A percentile compares a stretch with the other conserved stretches of the same genome.
Evolutionary conservation across 495 filamentous ascomycete species (phyloP).

Genomic region (Hypoxylon intermedium): DNA sequence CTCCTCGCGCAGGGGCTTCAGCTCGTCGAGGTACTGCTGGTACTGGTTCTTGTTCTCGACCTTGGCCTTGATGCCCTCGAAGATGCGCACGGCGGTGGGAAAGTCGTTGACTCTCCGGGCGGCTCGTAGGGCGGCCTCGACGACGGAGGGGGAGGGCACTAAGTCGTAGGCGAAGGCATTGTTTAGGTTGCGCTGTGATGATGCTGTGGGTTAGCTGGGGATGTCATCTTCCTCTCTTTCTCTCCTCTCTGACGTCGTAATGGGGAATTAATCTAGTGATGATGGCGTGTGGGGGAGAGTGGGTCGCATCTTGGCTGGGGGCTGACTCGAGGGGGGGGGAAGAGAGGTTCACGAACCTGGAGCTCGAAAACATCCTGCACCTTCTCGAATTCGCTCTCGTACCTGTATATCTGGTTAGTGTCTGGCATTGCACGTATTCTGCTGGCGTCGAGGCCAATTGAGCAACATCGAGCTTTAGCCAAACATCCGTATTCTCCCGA

Average conservation of each 20-base stretch:
- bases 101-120: constrained; percentile 97
- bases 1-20: constrained; percentile 91
- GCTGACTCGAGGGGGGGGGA: neutral
- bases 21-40: constrained; percentile 93
- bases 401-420: constrained; percentile 64
- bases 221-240: neutral
- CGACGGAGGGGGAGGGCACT: constrained; percentile 91
- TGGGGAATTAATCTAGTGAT: constrained; percentile 21
- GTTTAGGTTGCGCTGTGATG: constrained; percentile 98
- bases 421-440: constrained; percentile 7
- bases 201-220: too few species aligned
- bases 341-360: constrained; percentile 71
- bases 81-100: constrained; percentile 95
- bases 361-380: constrained; percentile 99
- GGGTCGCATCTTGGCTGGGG: constrained; percentile 15
- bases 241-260: constrained; percentile 14
- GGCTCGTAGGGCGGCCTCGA: constrained; percentile 87
- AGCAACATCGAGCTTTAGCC: constrained; percentile 42
- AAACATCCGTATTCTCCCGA: constrained; percentile 20
- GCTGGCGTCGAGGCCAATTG: constrained; percentile 27
- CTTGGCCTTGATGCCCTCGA: constrained; percentile 99
- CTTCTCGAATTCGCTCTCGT: constrained; percentile 97
- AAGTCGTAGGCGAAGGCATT: constrained; percentile 99
- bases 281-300: constrained; percentile 23
- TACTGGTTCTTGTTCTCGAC: constrained; percentile 98